A percentile compares a stretch with the other conserved stretches of the same genome.
Conservation (phyloP, 176 grass and related monocot genomes). For the Olyra latifolia region DNA sequence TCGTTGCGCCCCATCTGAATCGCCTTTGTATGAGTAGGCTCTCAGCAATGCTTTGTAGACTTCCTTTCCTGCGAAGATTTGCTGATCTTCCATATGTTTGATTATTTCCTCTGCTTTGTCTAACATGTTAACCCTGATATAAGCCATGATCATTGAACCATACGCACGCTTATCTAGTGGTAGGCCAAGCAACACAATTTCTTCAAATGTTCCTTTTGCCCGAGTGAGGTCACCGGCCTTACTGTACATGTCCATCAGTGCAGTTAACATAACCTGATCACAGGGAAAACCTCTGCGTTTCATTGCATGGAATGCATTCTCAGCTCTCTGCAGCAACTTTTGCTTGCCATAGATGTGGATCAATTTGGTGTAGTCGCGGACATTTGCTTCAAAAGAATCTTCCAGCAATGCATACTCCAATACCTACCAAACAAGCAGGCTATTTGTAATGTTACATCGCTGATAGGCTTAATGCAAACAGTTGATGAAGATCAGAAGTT, state of each 20-base stretch:
- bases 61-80: constrained; percentile 68
- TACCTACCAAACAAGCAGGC: neutral
- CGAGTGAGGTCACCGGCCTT: constrained; percentile 54
- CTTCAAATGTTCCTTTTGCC: constrained; percentile 54
- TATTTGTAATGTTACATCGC: neutral
- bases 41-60: constrained; percentile 90
- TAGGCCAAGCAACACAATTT: constrained; percentile 66
- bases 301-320: constrained; percentile 63
- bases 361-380: constrained; percentile 80
- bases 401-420: constrained; percentile 24
- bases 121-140: constrained; percentile 74
- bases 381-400: constrained; percentile 72
- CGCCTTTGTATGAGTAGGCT: constrained; percentile 64
- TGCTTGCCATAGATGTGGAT: constrained; percentile 73
- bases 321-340: constrained; percentile 68
- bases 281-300: constrained; percentile 67
- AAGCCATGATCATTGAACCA: constrained; percentile 91
- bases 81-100: constrained; percentile 59
- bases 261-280: constrained; percentile 67
- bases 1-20: constrained; percentile 67
- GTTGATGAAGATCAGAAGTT: neutral
- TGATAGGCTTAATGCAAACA: neutral
- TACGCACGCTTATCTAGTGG: constrained; percentile 69
- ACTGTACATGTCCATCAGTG: constrained; percentile 63
- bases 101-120: constrained; percentile 57